Evolutionary conservation across 2,329 filamentous ascomycete species (phyloP).

Genomic region (Sclerotinia glacialis): DNA sequence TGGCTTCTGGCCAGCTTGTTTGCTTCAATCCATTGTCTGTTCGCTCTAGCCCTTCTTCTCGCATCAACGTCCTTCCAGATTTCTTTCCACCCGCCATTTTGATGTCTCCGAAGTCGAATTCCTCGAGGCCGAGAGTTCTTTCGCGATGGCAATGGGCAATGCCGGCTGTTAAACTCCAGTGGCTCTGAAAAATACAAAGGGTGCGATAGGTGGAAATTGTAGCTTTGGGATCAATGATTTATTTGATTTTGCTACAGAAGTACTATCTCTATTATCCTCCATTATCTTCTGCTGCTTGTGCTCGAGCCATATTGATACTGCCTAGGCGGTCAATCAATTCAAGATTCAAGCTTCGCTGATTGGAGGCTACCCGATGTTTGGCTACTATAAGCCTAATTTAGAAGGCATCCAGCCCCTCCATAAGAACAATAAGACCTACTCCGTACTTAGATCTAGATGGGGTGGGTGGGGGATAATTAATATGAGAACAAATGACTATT

Average conservation of each 20-base stretch:
- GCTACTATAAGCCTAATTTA: too few relatives aligned
- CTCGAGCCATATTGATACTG: background rate
- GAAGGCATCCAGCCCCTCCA: too few relatives aligned
- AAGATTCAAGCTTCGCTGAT: background rate
- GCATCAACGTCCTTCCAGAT: conserved; percentile 40
- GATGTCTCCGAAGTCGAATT: background rate
- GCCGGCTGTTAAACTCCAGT: background rate
- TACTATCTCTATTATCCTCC: background rate
- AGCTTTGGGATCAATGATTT: background rate
- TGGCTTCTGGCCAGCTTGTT: conserved; percentile 87
- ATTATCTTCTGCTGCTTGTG: background rate
- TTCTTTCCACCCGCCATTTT: conserved; percentile 40
- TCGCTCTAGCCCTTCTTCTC: conserved; percentile 70
- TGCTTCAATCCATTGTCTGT: conserved; percentile 99
- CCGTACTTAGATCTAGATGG: background rate
- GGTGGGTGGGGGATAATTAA: too few relatives aligned
- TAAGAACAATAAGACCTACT: too few relatives aligned
- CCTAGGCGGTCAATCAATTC: background rate
- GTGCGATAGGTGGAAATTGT: background rate
- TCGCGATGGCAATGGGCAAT: background rate
- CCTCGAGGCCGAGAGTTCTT: background rate
- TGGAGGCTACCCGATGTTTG: conserved; percentile 12
- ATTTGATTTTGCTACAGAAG: background rate
- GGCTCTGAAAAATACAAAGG: background rate
- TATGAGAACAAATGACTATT: background rate